Base-by-base conservation (phyloP, 331 rosid genomes). In the Acacia concinna region DNA sequence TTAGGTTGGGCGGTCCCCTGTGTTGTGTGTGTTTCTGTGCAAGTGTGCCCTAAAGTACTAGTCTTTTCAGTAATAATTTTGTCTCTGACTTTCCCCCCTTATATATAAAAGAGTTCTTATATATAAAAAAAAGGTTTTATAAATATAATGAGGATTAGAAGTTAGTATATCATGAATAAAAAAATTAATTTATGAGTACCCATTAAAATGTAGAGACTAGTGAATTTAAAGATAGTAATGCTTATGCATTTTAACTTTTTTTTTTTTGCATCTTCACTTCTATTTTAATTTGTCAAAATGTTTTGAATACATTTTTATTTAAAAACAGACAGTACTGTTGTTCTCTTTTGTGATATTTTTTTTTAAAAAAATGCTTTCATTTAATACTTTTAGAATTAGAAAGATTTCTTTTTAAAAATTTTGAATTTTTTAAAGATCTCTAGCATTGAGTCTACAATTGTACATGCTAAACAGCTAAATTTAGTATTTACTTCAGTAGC, bases 1-100 rank as follows among this genome's bases (percentile, higher is more conserved):
- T 51, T 52, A 75, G 77, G 78, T 83, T 69, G 54, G 76, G 38
- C 69, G 82, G 84, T 86, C 86, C 81, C 78, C 12, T 68, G 77
- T 71, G 65, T 66, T 71, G 62, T 71, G 57, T 71, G 57, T 59
- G 74, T 86, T 67, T 60, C 18, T 75, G 85, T 69, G 63, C 63
- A 56, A 10, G 4, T 67, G 84, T 62, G 28, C 13, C 1, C 12
- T 8, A 52, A 52, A 52, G 12, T 31, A 47, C 60, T 52, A 11
- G 56, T 75, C 21, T 62, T 5, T 8, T 4, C 60, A 0, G 28
- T 25, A 11, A 25, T 57, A 12, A 25, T 57, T 25, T 25, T 57
- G 65, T 57, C 15, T 4, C 0, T 56, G 17, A 9, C 25, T 10
- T 56, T 23, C 9, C 41, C 41, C n/a, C n/a, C n/a, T n/a, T n/a